phyloP scores from a whole-genome alignment of 2,329 filamentous ascomycete species.

The Chaetomiaceae sp. region DNA sequence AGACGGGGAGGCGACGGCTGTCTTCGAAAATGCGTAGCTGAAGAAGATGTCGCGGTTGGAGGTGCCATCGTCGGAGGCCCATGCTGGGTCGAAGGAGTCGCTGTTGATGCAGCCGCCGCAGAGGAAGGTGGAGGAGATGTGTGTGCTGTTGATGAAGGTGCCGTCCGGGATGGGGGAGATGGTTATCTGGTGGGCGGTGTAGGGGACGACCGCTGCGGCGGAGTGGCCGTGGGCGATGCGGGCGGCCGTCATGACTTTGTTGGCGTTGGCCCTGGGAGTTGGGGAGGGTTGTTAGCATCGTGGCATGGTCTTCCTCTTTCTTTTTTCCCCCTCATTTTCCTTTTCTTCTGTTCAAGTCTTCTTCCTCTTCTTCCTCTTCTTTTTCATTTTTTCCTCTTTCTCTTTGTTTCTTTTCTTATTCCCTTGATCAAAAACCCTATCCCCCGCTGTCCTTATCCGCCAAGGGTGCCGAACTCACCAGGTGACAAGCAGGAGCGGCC shows the following conservation, averaged over 20 bases:
- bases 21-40: slow-evolving; percentile 38
- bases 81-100: slow-evolving; percentile 28
- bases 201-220: slow-evolving; percentile 34
- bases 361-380: no score
- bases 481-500: slow-evolving; percentile 40
- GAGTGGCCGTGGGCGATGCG: slow-evolving; percentile 33
- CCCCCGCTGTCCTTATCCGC: no score
- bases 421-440: no score
- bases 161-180: slow-evolving; percentile 42
- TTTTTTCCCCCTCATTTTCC: no score
- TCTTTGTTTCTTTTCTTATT: not conserved
- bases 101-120: slow-evolving; percentile 38
- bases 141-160: slow-evolving; percentile 44
- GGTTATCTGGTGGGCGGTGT: slow-evolving; percentile 34
- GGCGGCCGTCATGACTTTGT: slow-evolving; percentile 31
- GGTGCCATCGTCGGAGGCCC: slow-evolving; percentile 19
- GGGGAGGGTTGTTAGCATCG: not conserved
- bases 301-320: not conserved
- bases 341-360: not conserved
- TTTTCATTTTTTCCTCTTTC: no score
- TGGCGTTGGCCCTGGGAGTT: not conserved
- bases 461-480: slow-evolving; percentile 30
- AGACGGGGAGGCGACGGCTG: slow-evolving; percentile 31
- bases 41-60: slow-evolving; percentile 26
- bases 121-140: slow-evolving; percentile 47